phyloP scores from a whole-genome alignment of 352 stramenopile species.

The Pythium folliculosum region DNA sequence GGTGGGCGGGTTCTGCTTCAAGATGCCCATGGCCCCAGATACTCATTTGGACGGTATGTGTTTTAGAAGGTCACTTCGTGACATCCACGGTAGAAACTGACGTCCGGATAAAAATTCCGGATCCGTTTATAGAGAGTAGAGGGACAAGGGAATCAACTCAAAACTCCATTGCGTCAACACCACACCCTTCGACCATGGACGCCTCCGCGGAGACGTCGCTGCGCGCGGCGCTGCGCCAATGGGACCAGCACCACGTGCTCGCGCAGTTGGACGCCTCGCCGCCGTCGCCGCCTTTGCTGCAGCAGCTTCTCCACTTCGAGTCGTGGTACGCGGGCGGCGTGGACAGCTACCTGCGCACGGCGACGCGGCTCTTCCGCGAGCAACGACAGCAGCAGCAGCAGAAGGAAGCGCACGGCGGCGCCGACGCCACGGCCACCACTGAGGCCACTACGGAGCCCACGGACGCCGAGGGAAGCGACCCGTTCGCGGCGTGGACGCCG shows the following conservation, averaged over 20 bases:
- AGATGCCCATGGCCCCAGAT: too few species aligned
- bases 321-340: constrained; percentile 67
- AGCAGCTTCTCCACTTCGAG: constrained; percentile 64
- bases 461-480: not conserved
- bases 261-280: constrained; percentile 19
- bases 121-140: not conserved
- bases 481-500: constrained; percentile 39
- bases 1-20: too few species aligned
- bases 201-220: constrained; percentile 7
- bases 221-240: constrained; percentile 26
- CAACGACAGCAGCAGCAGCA: constrained; percentile 9
- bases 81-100: too few species aligned
- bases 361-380: constrained; percentile 43
- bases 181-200: not conserved
- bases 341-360: constrained; percentile 52
- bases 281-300: constrained; percentile 26
- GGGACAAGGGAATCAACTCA: not conserved
- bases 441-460: too few species aligned
- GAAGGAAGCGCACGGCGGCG: not conserved
- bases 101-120: constrained; percentile 3
- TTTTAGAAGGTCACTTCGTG: constrained; percentile 7
- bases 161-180: not conserved
- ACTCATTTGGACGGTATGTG: not conserved
- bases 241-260: constrained; percentile 51
- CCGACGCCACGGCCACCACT: not conserved